These are phyloP conservation scores for Thalassiosira livingstoniorum DNA, from an alignment of 352 stramenopile genomes.

Conservation along the genomic window DNA sequence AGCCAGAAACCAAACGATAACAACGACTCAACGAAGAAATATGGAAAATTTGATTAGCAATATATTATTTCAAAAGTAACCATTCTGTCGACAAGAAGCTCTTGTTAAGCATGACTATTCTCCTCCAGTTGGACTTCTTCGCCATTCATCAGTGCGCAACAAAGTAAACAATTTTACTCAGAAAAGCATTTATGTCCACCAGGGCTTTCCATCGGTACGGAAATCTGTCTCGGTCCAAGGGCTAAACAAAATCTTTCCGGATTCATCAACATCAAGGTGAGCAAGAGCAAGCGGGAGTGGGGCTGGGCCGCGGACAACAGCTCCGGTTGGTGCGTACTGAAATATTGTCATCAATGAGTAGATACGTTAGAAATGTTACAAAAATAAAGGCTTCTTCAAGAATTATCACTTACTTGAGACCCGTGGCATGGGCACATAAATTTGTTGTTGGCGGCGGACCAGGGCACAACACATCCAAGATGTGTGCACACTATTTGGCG, in stretches of 20 bases:
- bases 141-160: background rate
- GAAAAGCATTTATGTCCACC: conserved; percentile 84
- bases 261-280: conserved; percentile 84
- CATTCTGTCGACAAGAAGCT: conserved; percentile 10
- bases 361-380: no score
- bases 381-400: background rate
- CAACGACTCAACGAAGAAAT: background rate
- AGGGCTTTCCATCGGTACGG: conserved; percentile 87
- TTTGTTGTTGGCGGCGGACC: conserved; percentile 89
- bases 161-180: conserved; percentile 77
- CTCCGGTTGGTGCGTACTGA: conserved; percentile 86
- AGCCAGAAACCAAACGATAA: background rate
- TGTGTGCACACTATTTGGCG: conserved; percentile 87
- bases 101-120: background rate
- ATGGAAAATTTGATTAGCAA: background rate
- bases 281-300: conserved; percentile 88
- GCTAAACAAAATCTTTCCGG: conserved; percentile 87
- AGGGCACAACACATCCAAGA: conserved; percentile 90
- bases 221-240: conserved; percentile 90
- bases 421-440: conserved; percentile 92
- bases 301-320: conserved; percentile 88
- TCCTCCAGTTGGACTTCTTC: background rate
- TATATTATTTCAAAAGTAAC: conserved; percentile 24
- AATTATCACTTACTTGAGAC: conserved; percentile 71
- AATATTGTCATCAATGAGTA: no score